These are phyloP conservation scores for Talaromyces piceae DNA, from an alignment of 2,329 filamentous ascomycete genomes.

Conservation along the genomic window DNA sequence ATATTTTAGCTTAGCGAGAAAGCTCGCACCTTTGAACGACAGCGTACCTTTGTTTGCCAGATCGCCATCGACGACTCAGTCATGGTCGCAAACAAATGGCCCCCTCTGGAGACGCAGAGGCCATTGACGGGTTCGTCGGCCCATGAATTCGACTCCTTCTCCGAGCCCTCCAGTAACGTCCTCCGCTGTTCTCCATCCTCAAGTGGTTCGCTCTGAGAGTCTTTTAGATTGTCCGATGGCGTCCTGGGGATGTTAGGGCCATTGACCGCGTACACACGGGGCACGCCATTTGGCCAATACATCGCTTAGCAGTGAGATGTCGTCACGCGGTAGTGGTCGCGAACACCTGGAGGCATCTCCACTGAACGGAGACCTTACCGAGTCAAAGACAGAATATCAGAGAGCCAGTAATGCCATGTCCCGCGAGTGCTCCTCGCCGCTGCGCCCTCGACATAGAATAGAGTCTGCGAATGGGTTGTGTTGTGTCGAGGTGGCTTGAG, in stretches of 20 bases:
- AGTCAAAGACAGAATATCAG: constrained; percentile 16
- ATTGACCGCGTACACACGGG: constrained; percentile 43
- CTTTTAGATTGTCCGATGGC: constrained; percentile 20
- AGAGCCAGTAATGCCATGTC: constrained; percentile 18
- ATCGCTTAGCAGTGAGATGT: constrained; percentile 29
- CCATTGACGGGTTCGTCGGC: constrained; percentile 63
- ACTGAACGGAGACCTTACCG: constrained; percentile 15
- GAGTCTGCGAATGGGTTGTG: not conserved
- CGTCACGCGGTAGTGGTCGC: constrained; percentile 16
- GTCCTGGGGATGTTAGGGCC: constrained; percentile 30
- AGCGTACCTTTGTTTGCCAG: constrained; percentile 87
- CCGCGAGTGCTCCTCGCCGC: constrained; percentile 8
- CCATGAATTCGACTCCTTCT: constrained; percentile 29
- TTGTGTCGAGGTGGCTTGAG: too few species aligned
- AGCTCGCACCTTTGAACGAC: constrained; percentile 12
- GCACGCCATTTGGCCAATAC: constrained; percentile 46
- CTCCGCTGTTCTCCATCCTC: constrained; percentile 14
- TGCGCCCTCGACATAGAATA: not conserved
- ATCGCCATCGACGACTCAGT: constrained; percentile 79
- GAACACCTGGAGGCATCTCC: constrained; percentile 34
- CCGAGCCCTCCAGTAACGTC: constrained; percentile 16
- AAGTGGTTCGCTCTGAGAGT: constrained; percentile 5
- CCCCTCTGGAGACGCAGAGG: constrained; percentile 67
- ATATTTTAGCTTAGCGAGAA: constrained; percentile 18
- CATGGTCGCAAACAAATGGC: constrained; percentile 80